Conservation (phyloP, 371 early-diverging fungal species). For the Saksenaea oblongispora region DNA sequence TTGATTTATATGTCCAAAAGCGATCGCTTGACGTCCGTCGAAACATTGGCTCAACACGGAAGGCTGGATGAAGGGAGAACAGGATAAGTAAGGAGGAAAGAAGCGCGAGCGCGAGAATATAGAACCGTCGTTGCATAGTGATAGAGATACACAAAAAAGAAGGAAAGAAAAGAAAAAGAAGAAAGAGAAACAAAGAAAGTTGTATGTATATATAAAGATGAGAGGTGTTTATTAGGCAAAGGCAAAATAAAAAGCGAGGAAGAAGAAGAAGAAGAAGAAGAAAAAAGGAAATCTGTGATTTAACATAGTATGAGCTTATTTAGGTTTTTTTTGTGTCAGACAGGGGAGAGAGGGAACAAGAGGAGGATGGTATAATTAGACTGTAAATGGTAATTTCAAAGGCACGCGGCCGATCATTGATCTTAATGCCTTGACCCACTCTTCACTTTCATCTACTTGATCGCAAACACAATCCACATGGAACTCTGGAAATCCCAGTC, state of each 20-base stretch:
- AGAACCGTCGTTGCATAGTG: not conserved
- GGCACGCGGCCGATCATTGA: conserved; percentile 51
- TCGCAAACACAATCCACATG: conserved; percentile 47
- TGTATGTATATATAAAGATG: too few species aligned
- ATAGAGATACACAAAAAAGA: not conserved
- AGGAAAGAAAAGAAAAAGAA: not conserved
- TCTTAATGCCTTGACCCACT: conserved; percentile 44
- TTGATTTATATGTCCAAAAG: not conserved
- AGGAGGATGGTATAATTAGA: not conserved
- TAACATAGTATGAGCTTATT: not conserved
- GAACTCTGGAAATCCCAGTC: conserved; percentile 37
- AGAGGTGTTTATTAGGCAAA: too few species aligned
- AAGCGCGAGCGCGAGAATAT: not conserved
- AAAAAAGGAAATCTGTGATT: not conserved
- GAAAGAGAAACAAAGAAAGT: not conserved
- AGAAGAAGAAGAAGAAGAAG: not conserved
- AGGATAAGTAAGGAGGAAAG: not conserved
- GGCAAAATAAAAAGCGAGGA: not conserved
- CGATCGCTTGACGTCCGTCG: not conserved
- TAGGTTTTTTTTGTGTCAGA: not conserved
- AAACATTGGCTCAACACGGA: not conserved
- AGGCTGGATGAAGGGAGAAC: not conserved
- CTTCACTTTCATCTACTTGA: conserved; percentile 39
- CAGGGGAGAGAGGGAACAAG: not conserved
- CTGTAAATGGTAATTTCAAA: conserved; percentile 9